Evolutionary conservation across 1,139 yeast species (phyloP), one percentile per base, ranked within the genome.

Genomic region (Hansenula sp.): DNA sequence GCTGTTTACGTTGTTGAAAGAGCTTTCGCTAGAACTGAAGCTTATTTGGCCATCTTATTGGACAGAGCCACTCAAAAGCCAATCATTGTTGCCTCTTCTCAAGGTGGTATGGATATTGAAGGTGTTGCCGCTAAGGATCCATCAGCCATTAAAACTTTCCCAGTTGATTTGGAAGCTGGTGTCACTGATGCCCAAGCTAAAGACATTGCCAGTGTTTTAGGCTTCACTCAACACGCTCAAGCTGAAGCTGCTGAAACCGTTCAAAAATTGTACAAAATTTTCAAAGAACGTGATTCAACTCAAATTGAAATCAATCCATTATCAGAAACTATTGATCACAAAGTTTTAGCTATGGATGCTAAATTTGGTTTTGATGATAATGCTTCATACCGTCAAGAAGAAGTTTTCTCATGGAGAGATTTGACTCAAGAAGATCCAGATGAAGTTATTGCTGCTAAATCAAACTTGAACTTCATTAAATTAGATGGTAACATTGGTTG

Each of bases 61-160:
- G 99, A 93, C 77, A 87, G 99, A 74, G 79, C 82, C 56, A 77
- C 84, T 54, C 96, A 91, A 72, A 76, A 81, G 58, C 96, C 98
- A 51, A 77, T 93, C 72, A 88, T 93, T 65, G 96, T 93, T 55
- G 97, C 96, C 40, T 89, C 97, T 33, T 76, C 96, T 55, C 95
- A 93, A 74, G 99, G 99, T 75, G 99, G 99, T 76, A 91, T 94
- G 96, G 97, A 93, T 72, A 94, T 93, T 63, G 99, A 93, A 76
- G 96, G 96, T 67, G 98, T 94, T 56, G 99, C 99, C 50, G 85
- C 85, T 58, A 82, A 78, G 59, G 85, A 80, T 70, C 99, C 99
- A 46, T 81, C 79, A 48, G 96, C 96, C 57, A 94, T 93, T 74
- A 85, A 89, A 74, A 83, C 94, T 55, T 89, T 84, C 79, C 77